Evolutionary conservation across 352 stramenopile species (phyloP).

Genomic region (Poterioochromonas sp.): DNA sequence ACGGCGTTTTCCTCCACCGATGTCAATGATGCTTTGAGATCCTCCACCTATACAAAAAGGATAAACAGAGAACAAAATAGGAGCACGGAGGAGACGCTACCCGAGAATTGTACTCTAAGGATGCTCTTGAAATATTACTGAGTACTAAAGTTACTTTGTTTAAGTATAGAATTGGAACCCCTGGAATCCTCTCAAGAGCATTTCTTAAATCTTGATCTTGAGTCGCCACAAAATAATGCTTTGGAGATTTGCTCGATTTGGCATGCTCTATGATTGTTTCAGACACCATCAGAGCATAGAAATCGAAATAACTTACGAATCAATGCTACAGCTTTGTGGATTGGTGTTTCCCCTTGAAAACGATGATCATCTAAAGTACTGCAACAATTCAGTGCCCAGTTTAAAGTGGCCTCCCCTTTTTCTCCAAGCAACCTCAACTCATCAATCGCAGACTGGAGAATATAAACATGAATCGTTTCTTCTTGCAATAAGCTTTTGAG

Average conservation of each 20-base stretch:
- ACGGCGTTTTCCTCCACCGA: too few species aligned
- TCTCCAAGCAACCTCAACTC: slow-evolving; percentile 42
- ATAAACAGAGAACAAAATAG: neutral
- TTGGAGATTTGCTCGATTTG: slow-evolving; percentile 23
- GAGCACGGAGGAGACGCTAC: neutral
- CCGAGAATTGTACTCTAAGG: neutral
- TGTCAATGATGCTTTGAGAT: neutral
- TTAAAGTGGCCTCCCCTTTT: slow-evolving; percentile 37
- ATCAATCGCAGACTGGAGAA: slow-evolving; percentile 37
- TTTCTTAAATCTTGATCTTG: slow-evolving; percentile 43
- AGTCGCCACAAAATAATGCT: slow-evolving; percentile 31
- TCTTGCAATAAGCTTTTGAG: slow-evolving; percentile 44
- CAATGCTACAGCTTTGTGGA: too few species aligned
- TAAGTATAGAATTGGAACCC: slow-evolving; percentile 43
- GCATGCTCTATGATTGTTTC: too few species aligned
- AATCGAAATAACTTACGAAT: too few species aligned
- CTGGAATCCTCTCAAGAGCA: slow-evolving; percentile 34
- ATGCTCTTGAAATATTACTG: slow-evolving; percentile 29
- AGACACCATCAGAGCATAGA: too few species aligned
- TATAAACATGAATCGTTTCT: slow-evolving; percentile 37
- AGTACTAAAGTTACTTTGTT: slow-evolving; percentile 45
- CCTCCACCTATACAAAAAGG: too few species aligned
- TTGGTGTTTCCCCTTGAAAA: neutral
- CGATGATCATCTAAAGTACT: slow-evolving; percentile 18
- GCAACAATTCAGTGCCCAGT: slow-evolving; percentile 28